phyloP scores from a whole-genome alignment of 768 basidiomycete genomes.

The Naganishia vishniacii region DNA sequence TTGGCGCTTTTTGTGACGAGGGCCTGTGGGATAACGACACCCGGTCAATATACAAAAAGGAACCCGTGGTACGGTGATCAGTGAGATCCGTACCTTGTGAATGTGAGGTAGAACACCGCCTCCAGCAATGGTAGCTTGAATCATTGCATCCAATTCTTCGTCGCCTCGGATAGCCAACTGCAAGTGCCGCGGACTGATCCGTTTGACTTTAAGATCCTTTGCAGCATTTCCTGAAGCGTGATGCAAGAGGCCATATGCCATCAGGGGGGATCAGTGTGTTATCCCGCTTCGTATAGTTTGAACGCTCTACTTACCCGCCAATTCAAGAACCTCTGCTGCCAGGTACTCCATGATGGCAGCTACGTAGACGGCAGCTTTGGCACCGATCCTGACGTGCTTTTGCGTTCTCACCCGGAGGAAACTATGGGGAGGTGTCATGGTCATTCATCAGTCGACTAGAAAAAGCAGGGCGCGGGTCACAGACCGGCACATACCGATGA shows the following conservation, averaged over 20 bases:
- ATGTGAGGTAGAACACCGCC: constrained; percentile 51
- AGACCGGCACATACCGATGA: constrained; percentile 61
- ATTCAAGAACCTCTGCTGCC: constrained; percentile 90
- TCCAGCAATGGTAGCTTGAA: constrained; percentile 81
- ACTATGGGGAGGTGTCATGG: constrained; percentile 17
- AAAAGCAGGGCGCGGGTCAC: not conserved
- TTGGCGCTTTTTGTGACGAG: constrained; percentile 34
- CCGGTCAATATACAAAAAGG: no score
- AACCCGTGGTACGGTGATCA: no score
- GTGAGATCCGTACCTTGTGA: constrained; percentile 49
- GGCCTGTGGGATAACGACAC: no score
- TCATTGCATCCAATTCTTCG: constrained; percentile 92
- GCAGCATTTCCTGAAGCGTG: constrained; percentile 74
- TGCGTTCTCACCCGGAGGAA: constrained; percentile 79
- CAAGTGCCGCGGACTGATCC: constrained; percentile 91
- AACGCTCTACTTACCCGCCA: constrained; percentile 68
- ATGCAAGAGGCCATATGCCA: no score
- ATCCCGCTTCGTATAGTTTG: not conserved
- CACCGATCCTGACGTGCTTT: constrained; percentile 89
- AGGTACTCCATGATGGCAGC: constrained; percentile 92
- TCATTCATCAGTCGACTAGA: not conserved
- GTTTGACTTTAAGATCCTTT: constrained; percentile 93
- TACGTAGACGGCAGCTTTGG: constrained; percentile 97
- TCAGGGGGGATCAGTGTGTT: not conserved
- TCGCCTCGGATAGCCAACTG: constrained; percentile 95